A percentile compares a stretch with the other conserved stretches of the same genome.
These are phyloP conservation scores for Nicotiana rustica DNA, from an alignment of 305 asterid genomes.

Conservation along the genomic window DNA sequence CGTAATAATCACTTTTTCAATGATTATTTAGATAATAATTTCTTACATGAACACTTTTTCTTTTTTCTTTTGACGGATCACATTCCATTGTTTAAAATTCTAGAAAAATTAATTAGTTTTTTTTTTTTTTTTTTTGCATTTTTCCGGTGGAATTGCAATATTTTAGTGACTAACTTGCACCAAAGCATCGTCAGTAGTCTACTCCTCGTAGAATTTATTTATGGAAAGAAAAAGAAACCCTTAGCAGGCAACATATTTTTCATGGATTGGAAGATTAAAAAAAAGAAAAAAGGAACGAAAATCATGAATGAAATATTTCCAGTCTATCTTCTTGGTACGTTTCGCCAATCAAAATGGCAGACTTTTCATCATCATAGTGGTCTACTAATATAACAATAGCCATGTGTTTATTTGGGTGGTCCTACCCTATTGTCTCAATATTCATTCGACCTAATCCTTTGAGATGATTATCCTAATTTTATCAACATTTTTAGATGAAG, in stretches of 20 bases:
- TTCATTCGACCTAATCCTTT: background rate
- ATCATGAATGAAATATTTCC: background rate
- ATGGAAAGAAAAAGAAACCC: background rate
- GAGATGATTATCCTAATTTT: background rate
- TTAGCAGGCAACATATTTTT: background rate
- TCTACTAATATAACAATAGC: background rate
- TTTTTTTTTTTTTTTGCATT: too few species aligned
- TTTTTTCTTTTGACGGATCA: background rate
- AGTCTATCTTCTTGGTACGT: background rate
- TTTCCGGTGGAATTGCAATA: background rate
- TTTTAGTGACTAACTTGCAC: background rate
- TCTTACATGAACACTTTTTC: background rate
- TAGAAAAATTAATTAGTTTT: too few species aligned
- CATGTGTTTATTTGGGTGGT: background rate
- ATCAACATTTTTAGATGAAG: background rate
- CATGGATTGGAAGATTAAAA: background rate
- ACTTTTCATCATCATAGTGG: background rate
- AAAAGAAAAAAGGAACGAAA: background rate
- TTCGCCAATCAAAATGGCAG: background rate
- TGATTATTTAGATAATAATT: background rate
- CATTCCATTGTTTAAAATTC: background rate
- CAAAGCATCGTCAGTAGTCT: background rate
- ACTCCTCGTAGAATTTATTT: constrained; percentile 10
- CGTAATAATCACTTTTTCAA: background rate
- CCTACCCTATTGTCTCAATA: background rate